A percentile compares a stretch with the other conserved stretches of the same genome.
Conservation (phyloP, 75 land plant species). For the Pinus albicaulis region DNA sequence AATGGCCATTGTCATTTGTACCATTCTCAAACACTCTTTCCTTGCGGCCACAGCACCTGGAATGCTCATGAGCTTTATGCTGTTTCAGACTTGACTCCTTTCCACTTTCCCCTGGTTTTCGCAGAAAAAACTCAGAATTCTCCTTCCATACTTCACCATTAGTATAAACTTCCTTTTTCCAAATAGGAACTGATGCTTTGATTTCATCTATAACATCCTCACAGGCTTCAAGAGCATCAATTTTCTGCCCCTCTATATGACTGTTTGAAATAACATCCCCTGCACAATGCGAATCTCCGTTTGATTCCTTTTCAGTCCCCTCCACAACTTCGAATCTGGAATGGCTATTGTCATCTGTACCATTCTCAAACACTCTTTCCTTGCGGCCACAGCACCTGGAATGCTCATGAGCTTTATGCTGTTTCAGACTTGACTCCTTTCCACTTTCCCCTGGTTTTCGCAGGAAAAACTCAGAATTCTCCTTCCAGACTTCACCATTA, state of each 20-base stretch:
- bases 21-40: constrained; percentile 5
- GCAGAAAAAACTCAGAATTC: too few relatives aligned
- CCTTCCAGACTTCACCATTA: constrained; percentile 94
- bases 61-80: background rate
- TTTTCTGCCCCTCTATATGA: too few relatives aligned
- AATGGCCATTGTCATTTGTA: background rate
- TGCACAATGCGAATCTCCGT: too few relatives aligned
- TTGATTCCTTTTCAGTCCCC: too few relatives aligned
- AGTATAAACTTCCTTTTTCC: too few relatives aligned
- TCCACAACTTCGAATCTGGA: too few relatives aligned
- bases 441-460: constrained; percentile 25
- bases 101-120: constrained; percentile 15
- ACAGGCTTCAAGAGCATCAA: too few relatives aligned
- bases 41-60: constrained; percentile 1
- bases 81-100: background rate
- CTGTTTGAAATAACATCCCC: too few relatives aligned
- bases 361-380: constrained; percentile 2
- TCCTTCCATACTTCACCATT: too few relatives aligned
- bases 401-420: background rate
- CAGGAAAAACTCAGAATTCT: constrained; percentile 78
- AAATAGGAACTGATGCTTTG: too few relatives aligned
- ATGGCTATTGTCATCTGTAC: too few relatives aligned
- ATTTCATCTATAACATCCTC: too few relatives aligned
- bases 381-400: background rate
- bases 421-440: constrained; percentile 2